Evolutionary conservation across 108 stramenopile genomes (phyloP), one percentile per base, ranked within the genome.

Genomic region (Nitzschia palea): DNA sequence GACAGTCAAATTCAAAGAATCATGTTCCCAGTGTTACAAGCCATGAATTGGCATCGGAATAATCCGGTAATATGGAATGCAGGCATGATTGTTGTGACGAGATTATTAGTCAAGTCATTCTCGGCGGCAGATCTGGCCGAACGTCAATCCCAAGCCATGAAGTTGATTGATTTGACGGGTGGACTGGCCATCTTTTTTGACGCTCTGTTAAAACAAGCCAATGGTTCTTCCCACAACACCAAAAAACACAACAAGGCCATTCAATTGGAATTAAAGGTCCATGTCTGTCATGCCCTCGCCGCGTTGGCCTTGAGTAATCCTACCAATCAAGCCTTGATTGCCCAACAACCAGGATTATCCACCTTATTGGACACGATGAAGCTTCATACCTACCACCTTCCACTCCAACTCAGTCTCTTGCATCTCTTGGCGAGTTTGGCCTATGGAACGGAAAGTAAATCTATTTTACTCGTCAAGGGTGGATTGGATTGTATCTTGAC

Each of bases 251-350:
- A 48, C 47, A 48, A 48, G 47, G 4, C 9, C 4, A 10, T 48
- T 10, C 17, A 20, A 48, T n/a, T 18, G n/a, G 17, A 48, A 48
- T 20, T 48, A 12, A 48, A 48, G 18, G 9, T 20, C 9, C 15
- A 48, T 48, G 47, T 48, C n/a, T 48, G 47, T 48, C 17, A 18
- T 18, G 47, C 47, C 5, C 18, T 48, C 18, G 47, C 47, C 18
- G 47, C 47, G 4, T 20, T 48, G n/a, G 9, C 17, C 4, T n/a
- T 48, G n/a, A 48, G 22, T 48, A 12, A 48, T 48, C 47, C 47
- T 48, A 48, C 47, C 15, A 48, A 48, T 48, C 47, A 48, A 48
- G 47, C 47, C 47, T 48, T 48, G 47, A 48, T 48, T 48, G 47
- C 47, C 9, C 18, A 10, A 48, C 47, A 48, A 18, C 47, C 47